Base-by-base conservation (phyloP, 305 asterid genomes). In the Fraxinus greggii region DNA sequence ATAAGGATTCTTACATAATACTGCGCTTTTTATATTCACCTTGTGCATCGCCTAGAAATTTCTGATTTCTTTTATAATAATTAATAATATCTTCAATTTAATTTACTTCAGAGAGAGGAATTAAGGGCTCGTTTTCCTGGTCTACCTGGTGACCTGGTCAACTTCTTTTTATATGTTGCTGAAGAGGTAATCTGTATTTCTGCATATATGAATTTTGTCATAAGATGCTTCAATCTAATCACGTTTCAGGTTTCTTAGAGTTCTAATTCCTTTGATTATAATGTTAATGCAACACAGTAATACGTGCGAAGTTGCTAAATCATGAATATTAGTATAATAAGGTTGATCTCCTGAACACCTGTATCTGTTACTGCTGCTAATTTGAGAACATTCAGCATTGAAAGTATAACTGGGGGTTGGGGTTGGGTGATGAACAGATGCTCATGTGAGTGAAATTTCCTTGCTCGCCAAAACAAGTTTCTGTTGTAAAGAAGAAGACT, bases 91-190 rank as follows among this genome's bases (percentile, higher is more conserved):
- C 79, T 76, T 84, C 51, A 12, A 80, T 76, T 77, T 76, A 61
- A 74, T 75, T 87, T 84, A 84, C 69, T 85, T 81, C 92, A 96
- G 99, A 91, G 98, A 82, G 99, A 96, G 90, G 99, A 96, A 88
- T 88, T 96, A 82, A 87, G 99, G 79, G 99, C 99, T 83, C 99
- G 99, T 81, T 96, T 96, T 86, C 99, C 99, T 79, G 99, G 99
- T 86, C 93, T 96, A 36, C 99, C 99, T 13, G 98, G 93, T 76
- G 99, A 96, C 87, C 99, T 96, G 81, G 99, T 96, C 78, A 96
- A 94, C 88, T 92, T 85, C 91, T 94, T 96, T 86, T 72, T 94
- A 33, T 94, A 94, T 83, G 98, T 96, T 45, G 99, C 98, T 1
- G 99, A 96, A 90, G 99, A 96, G 98, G 98, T 95, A 88, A 85